A percentile compares a stretch with the other conserved stretches of the same genome.
Evolutionary conservation across 306 rosid species (phyloP).

Genomic region (Abrus pulchellus): DNA sequence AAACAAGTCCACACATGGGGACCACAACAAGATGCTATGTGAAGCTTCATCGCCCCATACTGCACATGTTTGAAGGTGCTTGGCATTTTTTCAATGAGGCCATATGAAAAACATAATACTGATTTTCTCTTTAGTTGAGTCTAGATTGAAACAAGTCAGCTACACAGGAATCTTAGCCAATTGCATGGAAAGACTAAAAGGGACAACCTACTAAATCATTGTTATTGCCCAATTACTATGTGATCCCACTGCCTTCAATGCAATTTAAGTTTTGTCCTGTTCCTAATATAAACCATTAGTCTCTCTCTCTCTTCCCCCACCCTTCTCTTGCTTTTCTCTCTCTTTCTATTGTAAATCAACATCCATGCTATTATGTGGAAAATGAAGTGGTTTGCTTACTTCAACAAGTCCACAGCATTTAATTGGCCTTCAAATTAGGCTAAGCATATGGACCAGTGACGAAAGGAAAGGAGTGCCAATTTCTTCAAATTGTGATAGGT

Average conservation of each 20-base stretch:
- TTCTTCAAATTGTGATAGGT: slow-evolving; percentile 36
- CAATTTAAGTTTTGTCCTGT: slow-evolving; percentile 59
- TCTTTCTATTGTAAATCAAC: slow-evolving; percentile 49
- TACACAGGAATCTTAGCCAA: slow-evolving; percentile 39
- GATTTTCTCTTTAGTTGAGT: slow-evolving; percentile 4
- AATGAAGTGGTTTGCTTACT: slow-evolving; percentile 53
- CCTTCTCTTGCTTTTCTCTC: background rate
- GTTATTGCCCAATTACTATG: slow-evolving; percentile 54
- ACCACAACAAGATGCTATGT: slow-evolving; percentile 47
- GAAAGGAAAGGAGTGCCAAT: slow-evolving; percentile 40
- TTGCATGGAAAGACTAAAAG: slow-evolving; percentile 16
- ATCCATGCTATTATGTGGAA: slow-evolving; percentile 60
- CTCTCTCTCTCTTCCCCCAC: background rate
- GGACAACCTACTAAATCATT: slow-evolving; percentile 39
- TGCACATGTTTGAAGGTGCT: slow-evolving; percentile 29
- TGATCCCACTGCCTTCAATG: slow-evolving; percentile 69
- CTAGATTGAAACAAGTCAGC: slow-evolving; percentile 26
- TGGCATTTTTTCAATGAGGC: background rate
- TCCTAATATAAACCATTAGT: slow-evolving; percentile 47
- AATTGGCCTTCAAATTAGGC: slow-evolving; percentile 72
- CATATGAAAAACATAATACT: slow-evolving; percentile 17
- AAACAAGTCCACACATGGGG: slow-evolving; percentile 33
- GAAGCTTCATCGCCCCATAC: slow-evolving; percentile 36
- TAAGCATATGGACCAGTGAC: slow-evolving; percentile 51
- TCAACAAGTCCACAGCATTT: slow-evolving; percentile 62